phyloP scores from a whole-genome alignment of 2,329 filamentous ascomycete species.

The Ophiostoma australiae region DNA sequence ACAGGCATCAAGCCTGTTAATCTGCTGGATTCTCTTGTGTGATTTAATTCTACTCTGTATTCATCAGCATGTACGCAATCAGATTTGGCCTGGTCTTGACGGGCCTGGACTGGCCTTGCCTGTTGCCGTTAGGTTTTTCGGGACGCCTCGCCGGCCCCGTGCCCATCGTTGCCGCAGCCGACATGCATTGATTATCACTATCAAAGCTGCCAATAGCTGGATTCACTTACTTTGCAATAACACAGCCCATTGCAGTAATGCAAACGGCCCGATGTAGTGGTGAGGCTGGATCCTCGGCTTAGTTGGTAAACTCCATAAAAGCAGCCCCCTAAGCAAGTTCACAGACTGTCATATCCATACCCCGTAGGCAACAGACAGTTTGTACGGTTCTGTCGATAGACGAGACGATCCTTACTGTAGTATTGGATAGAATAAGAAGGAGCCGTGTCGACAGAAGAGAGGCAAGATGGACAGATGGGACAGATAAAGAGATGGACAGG shows the following conservation, averaged over 20 bases:
- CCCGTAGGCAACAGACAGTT: neutral
- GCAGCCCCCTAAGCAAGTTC: neutral
- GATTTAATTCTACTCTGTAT: neutral
- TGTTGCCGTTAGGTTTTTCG: neutral
- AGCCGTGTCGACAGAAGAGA: neutral
- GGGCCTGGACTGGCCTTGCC: constrained; percentile 2
- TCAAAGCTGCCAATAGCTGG: neutral
- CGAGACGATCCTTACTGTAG: neutral
- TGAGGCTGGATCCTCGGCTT: neutral
- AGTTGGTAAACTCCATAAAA: neutral
- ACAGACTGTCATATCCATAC: neutral
- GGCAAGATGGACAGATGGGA: neutral
- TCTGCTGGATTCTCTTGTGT: neutral
- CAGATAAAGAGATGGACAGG: neutral
- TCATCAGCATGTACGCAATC: neutral
- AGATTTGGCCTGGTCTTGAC: neutral
- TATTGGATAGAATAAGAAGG: neutral
- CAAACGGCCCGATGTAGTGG: neutral
- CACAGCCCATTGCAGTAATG: neutral
- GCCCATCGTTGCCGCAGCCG: neutral
- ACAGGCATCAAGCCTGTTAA: neutral
- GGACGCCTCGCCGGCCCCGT: constrained; percentile 1
- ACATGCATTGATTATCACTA: neutral
- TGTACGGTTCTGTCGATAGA: neutral
- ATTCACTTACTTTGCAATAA: neutral